These are phyloP conservation scores for Lithocarpus polystachyus DNA, from an alignment of 306 rosid genomes.

Conservation along the genomic window DNA sequence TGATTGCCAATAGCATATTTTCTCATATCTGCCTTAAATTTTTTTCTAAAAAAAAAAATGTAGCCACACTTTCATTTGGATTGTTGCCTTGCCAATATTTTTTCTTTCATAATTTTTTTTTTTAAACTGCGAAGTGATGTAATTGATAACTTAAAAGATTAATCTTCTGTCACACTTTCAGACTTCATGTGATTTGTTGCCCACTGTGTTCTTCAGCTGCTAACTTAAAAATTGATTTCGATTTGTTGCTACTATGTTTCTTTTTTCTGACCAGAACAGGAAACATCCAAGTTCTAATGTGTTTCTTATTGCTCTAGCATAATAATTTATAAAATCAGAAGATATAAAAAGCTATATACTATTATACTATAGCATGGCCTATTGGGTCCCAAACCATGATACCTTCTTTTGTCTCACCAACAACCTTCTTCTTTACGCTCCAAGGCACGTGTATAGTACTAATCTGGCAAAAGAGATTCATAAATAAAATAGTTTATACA, in stretches of 20 bases:
- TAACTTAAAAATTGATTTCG: slow-evolving; percentile 19
- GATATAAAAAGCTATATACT: slow-evolving; percentile 17
- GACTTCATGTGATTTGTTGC: slow-evolving; percentile 15
- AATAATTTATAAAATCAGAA: slow-evolving; percentile 20
- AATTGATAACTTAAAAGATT: no score
- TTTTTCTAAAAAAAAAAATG: no score
- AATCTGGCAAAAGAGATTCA: slow-evolving; percentile 11
- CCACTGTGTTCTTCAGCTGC: slow-evolving; percentile 13
- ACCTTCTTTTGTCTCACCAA: slow-evolving; percentile 23
- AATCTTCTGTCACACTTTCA: not conserved
- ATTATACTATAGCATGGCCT: not conserved
- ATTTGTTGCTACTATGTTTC: slow-evolving; percentile 36
- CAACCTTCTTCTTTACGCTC: slow-evolving; percentile 48
- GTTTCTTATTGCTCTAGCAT: not conserved
- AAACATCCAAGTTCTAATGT: slow-evolving; percentile 28
- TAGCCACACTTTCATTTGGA: no score
- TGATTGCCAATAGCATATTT: no score
- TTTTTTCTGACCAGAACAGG: slow-evolving; percentile 30
- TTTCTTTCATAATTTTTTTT: no score
- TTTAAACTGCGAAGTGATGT: no score
- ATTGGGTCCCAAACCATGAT: slow-evolving; percentile 47
- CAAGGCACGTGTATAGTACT: slow-evolving; percentile 44
- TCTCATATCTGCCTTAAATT: no score
- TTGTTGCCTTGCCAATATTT: no score
- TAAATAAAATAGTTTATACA: not conserved